phyloP scores from a whole-genome alignment of 768 basidiomycete species.

The Termitomyces sp. region DNA sequence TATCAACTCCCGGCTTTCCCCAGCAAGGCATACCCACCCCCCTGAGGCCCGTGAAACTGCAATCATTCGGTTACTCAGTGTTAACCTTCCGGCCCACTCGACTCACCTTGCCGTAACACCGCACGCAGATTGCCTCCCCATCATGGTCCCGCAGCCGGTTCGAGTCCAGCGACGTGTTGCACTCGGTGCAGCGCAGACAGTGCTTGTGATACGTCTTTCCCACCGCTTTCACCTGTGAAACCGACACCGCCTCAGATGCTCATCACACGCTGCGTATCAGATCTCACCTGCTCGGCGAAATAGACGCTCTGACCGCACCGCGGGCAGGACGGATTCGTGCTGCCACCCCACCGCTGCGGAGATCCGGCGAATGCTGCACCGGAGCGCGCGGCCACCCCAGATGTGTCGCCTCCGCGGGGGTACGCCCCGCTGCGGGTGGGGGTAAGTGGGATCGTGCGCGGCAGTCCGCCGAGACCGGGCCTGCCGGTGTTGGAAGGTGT shows the following conservation, averaged over 20 bases:
- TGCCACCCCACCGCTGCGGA: conserved; percentile 40
- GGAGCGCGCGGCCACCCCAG: too few species aligned
- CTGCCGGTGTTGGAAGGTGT: conserved; percentile 41
- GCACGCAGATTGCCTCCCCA: conserved; percentile 61
- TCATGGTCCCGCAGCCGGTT: conserved; percentile 71
- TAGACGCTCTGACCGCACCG: conserved; percentile 74
- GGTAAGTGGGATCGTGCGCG: conserved; percentile 49
- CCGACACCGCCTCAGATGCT: conserved; percentile 1
- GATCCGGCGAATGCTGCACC: too few species aligned
- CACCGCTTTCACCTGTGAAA: conserved; percentile 71
- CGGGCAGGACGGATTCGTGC: conserved; percentile 57
- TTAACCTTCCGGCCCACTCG: neutral
- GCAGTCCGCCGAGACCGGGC: conserved; percentile 38
- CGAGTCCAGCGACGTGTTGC: conserved; percentile 65
- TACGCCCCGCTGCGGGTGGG: conserved; percentile 30
- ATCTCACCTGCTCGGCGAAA: conserved; percentile 73
- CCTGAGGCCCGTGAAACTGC: conserved; percentile 70
- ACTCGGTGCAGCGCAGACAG: conserved; percentile 75
- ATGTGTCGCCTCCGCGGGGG: too few species aligned
- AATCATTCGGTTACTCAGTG: neutral
- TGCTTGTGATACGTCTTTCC: conserved; percentile 77
- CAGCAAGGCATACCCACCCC: conserved; percentile 69
- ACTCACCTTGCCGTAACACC: conserved; percentile 66
- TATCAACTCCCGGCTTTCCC: conserved; percentile 29
- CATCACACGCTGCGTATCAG: neutral